phyloP scores from a whole-genome alignment of 208 protist genomes.

The Endotrypanum monterogeii region DNA sequence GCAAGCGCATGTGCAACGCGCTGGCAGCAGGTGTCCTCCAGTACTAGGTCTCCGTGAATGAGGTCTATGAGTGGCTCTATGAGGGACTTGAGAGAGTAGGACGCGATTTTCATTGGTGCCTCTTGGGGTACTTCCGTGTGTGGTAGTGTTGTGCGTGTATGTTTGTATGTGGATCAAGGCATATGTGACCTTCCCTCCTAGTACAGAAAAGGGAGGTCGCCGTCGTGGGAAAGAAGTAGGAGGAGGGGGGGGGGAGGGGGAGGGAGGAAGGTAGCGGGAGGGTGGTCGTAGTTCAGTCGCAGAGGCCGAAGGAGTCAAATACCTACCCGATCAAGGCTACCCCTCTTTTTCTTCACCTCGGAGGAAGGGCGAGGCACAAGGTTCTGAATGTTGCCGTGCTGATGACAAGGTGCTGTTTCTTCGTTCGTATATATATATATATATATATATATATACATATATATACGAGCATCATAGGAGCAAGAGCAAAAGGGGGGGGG shows the following conservation, averaged over 20 bases:
- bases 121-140: no score
- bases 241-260: not conserved
- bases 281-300: not conserved
- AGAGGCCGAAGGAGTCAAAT: not conserved
- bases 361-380: not conserved
- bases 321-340: not conserved
- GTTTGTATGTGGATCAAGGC: not conserved
- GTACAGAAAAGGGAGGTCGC: not conserved
- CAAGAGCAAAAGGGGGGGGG: not conserved
- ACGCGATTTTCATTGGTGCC: constrained; percentile 3
- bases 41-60: constrained; percentile 64
- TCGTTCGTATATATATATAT: not conserved
- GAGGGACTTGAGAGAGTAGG: constrained; percentile 10
- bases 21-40: constrained; percentile 42
- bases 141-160: not conserved
- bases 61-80: constrained; percentile 64
- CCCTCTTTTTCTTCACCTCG: not conserved
- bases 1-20: constrained; percentile 48
- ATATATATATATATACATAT: not conserved
- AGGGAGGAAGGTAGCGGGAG: not conserved
- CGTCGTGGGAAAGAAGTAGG: not conserved
- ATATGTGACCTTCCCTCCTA: not conserved
- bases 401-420: not conserved
- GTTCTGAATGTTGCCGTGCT: not conserved
- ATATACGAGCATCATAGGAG: not conserved